Percentiles rank a stretch among this genome's conserved stretches.
Conservation (phyloP, 192 early-diverging fungal species). For the Borealophlyctis nickersoniae region DNA sequence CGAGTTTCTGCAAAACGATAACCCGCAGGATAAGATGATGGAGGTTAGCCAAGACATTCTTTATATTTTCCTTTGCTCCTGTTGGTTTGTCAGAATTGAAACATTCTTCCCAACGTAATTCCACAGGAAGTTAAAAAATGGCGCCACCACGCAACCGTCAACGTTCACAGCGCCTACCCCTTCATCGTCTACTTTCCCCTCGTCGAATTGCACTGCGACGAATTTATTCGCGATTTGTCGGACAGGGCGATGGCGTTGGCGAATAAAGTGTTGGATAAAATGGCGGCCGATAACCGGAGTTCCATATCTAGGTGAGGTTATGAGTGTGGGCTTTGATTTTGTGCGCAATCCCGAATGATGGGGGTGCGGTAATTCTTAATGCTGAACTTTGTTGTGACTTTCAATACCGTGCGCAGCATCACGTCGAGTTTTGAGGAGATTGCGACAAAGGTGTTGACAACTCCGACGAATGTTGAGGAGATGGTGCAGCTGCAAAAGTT, state of each 20-base stretch:
- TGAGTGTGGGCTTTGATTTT: constrained; percentile 7
- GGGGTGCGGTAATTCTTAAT: no score
- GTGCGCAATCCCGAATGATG: no score
- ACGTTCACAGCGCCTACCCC: constrained; percentile 51
- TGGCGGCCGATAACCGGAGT: constrained; percentile 35
- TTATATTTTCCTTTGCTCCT: constrained; percentile 5
- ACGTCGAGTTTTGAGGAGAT: constrained; percentile 49
- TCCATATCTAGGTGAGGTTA: constrained; percentile 27
- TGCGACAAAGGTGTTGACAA: constrained; percentile 35
- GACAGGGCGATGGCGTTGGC: constrained; percentile 44
- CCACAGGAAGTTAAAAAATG: constrained; percentile 44
- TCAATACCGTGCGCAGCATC: constrained; percentile 29
- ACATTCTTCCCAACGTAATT: constrained; percentile 1
- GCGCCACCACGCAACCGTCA: constrained; percentile 33
- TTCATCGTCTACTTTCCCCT: constrained; percentile 51
- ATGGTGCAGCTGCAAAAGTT: constrained; percentile 60
- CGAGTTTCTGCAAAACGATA: constrained; percentile 45
- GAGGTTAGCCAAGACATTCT: constrained; percentile 36
- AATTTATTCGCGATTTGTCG: constrained; percentile 47
- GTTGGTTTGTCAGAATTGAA: background rate
- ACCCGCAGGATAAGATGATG: constrained; percentile 45
- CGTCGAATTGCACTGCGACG: constrained; percentile 52
- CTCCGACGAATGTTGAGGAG: constrained; percentile 54
- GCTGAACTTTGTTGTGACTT: constrained; percentile 8
- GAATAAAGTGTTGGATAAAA: constrained; percentile 45